phyloP scores from a whole-genome alignment of 176 grass and related monocot species.

The Thalia dealbata region DNA sequence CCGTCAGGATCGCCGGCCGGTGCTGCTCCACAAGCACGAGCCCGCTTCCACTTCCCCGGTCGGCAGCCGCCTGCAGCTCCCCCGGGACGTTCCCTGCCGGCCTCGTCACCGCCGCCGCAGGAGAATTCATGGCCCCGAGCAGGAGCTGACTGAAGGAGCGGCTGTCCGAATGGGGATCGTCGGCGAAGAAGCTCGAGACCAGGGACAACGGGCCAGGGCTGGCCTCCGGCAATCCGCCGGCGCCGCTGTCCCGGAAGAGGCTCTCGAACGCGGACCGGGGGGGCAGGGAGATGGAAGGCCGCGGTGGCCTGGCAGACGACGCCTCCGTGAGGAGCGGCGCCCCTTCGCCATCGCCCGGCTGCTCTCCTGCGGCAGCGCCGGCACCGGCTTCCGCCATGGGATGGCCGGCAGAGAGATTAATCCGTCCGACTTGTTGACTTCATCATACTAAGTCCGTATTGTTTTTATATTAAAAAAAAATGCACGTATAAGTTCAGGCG shows the following conservation, averaged over 20 bases:
- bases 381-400: too few species aligned
- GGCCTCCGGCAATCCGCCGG: constrained; percentile 5
- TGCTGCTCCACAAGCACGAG: constrained; percentile 1
- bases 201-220: constrained; percentile 77
- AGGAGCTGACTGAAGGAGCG: constrained; percentile 73
- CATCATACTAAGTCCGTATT: too few species aligned
- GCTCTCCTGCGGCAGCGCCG: too few species aligned
- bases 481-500: too few species aligned
- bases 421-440: too few species aligned
- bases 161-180: constrained; percentile 24
- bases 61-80: neutral
- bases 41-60: constrained; percentile 11
- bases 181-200: constrained; percentile 61
- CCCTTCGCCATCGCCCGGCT: too few species aligned
- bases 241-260: constrained; percentile 34
- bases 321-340: too few species aligned
- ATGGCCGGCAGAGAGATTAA: too few species aligned
- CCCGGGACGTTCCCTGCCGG: neutral
- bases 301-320: constrained; percentile 24
- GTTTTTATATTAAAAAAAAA: too few species aligned
- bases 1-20: neutral
- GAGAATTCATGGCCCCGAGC: constrained; percentile 31
- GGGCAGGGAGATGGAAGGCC: constrained; percentile 54
- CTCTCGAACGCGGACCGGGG: constrained; percentile 41
- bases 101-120: neutral